Evolutionary conservation across 1,284 basidiomycete species (phyloP), one percentile per base, ranked within the genome.

Genomic region (Rhodotorula sp.): DNA sequence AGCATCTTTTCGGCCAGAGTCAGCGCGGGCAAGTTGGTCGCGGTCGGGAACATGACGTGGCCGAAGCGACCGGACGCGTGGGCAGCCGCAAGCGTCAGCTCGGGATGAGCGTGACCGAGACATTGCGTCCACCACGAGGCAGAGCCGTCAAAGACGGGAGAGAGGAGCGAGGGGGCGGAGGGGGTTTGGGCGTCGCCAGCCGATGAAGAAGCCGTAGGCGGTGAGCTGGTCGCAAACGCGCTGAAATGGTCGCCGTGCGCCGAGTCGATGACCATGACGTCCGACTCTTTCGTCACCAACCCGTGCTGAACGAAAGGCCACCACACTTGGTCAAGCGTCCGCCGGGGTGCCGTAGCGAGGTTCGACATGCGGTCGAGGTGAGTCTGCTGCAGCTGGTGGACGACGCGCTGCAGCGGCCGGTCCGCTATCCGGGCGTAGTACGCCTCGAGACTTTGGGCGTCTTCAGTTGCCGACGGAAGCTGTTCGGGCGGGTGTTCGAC

Each of bases 111-210:
- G 78, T 98, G 95, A 0, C 95, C 95, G 57, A 97, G 82, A 0
- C 90, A 88, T 82, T 99, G 95, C 0, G 95, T 98, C 93, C 95
- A 99, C 95, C 95, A 98, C 21, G 93, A 95, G 0, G 95, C 94
- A 0, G 93, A 95, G 14, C 92, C 90, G 79, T 97, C 95, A 71
- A 94, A 87, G 74, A 91, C 87, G 2, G 90, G 88, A 56, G 85
- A 83, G 10, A 95, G 83, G 43, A 90, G 79, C 16, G 65, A 34
- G 6, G 65, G 54, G 8, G 55, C 47, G 18, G 59, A 28, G 16
- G 50, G 14, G 10, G 66, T 12, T 8, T 15, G 7, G 12, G 52
- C 45, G 15, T 56, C 43, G 5, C 19, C 23, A 1, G 54, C 8
- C 2, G 62, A 47, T 38, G 48, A 48, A 64, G 8, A 65, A 72